Evolutionary conservation across 2,329 filamentous ascomycete genomes (phyloP).

Genomic region (Penicillium sp.): DNA sequence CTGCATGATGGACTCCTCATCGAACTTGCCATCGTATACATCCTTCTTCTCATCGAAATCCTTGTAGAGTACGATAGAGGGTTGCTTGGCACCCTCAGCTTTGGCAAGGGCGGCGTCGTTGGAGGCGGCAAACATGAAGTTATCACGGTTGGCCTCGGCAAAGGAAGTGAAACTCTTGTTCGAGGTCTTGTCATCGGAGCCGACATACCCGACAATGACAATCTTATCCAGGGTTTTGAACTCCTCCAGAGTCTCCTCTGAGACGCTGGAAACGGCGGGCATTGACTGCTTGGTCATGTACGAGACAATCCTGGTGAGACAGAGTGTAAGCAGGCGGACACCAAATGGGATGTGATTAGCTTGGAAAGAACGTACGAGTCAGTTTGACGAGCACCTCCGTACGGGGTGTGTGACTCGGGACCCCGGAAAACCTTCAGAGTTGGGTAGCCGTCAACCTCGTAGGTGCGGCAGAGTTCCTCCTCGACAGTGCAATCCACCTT

Average conservation of each 20-base stretch:
- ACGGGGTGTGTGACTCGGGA: conserved; percentile 74
- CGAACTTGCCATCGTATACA: conserved; percentile 78
- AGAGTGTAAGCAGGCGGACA: neutral
- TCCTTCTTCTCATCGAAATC: conserved; percentile 95
- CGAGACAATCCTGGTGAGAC: conserved; percentile 57
- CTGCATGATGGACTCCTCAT: conserved; percentile 72
- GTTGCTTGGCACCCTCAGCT: conserved; percentile 84
- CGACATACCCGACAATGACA: conserved; percentile 86
- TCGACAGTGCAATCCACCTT: conserved; percentile 87
- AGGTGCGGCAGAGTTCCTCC: conserved; percentile 82
- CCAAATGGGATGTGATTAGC: neutral
- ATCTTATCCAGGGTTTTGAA: conserved; percentile 99
- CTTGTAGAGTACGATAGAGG: conserved; percentile 93
- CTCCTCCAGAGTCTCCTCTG: conserved; percentile 80
- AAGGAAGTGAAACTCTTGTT: conserved; percentile 78
- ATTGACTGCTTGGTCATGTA: conserved; percentile 99
- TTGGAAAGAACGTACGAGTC: conserved; percentile 53
- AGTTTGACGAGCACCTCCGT: conserved; percentile 87
- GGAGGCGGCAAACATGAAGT: conserved; percentile 87
- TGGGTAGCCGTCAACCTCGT: conserved; percentile 95
- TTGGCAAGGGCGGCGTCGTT: conserved; percentile 82
- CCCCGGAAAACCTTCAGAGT: conserved; percentile 99
- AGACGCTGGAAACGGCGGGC: conserved; percentile 82
- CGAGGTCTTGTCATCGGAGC: conserved; percentile 74
- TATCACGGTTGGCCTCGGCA: conserved; percentile 78